Base-by-base conservation (phyloP, 2,329 filamentous ascomycete species). In the Hypoxylon sp. region DNA sequence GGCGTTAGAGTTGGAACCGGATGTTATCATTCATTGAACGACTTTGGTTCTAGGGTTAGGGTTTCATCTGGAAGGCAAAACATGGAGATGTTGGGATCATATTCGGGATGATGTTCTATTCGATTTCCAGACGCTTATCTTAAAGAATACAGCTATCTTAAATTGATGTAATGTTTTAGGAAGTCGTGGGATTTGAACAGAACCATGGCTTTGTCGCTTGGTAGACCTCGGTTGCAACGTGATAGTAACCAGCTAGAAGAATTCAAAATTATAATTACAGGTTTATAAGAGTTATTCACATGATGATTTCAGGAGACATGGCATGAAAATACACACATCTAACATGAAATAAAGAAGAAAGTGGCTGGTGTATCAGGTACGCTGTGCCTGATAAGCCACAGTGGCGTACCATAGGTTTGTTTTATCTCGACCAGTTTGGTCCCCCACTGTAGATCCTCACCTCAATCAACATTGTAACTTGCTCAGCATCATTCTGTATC, bases 1-100 rank as follows among this genome's bases (percentile, higher is more conserved):
- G 70, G 70, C 68, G 63, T 68, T 66, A 3, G 52, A 53, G 46
- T 17, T 51, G 52, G 51, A 53, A 65, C 26, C 46, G 52, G 22
- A 22, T 44, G 24, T 53, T 26, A 37, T 19, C 31, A 54, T 63
- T 67, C 54, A 48, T 58, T 54, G 9, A 54, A 37, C 53, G 33
- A 46, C 31, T 44, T 52, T 26, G 37, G 56, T 37, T 47, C 19
- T 13, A 29, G 10, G 47, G n/a, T 55, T 37, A 22, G 22, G 29
- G 46, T 14, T 57, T 56, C n/a, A 24, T 46, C 19, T 44, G 44
- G 55, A 65, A 58, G 33, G 47, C 26, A 22, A 35, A 52, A 55
- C 10, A 31, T 10, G 48, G 35, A 22, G 26, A 50, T 10, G 9
- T 31, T 29, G 22, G 50, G 33, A 39, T 48, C 37, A 11, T 11